These are phyloP conservation scores for Cadophora sp. DNA, from an alignment of 2,329 filamentous ascomycete species.

Conservation along the genomic window DNA sequence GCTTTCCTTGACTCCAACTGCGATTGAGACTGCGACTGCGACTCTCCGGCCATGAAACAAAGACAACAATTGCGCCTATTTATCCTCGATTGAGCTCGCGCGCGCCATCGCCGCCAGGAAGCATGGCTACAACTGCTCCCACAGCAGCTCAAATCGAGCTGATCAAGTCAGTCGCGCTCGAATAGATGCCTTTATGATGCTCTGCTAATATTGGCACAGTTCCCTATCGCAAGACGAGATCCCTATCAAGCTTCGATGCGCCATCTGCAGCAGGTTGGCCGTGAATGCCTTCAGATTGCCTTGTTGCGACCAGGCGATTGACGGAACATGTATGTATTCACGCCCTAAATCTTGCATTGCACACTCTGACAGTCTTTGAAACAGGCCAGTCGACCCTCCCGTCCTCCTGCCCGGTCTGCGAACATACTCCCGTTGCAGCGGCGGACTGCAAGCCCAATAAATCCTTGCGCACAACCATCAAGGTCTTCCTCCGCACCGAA, in stretches of 20 bases:
- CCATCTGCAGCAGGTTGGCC: slow-evolving; percentile 88
- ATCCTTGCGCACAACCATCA: slow-evolving; percentile 87
- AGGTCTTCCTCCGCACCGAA: slow-evolving; percentile 87
- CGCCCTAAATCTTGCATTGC: not conserved
- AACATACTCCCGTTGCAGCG: slow-evolving; percentile 85
- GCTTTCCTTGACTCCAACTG: not conserved
- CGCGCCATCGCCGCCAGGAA: slow-evolving; percentile 31
- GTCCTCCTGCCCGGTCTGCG: slow-evolving; percentile 88
- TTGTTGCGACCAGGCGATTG: slow-evolving; percentile 95
- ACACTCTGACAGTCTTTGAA: slow-evolving; percentile 33
- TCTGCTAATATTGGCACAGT: slow-evolving; percentile 35
- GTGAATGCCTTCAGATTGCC: slow-evolving; percentile 90
- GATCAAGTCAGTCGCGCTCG: slow-evolving; percentile 41
- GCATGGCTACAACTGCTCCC: slow-evolving; percentile 41
- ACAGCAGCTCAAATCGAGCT: slow-evolving; percentile 45
- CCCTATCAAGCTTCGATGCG: slow-evolving; percentile 95
- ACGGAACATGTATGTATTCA: slow-evolving; percentile 74
- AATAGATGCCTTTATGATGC: not conserved
- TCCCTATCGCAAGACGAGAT: slow-evolving; percentile 69
- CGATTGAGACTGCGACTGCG: slow-evolving; percentile 7
- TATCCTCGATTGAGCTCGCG: slow-evolving; percentile 15
- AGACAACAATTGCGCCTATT: slow-evolving; percentile 2
- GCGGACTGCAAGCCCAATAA: slow-evolving; percentile 91
- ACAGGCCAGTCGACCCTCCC: slow-evolving; percentile 78
- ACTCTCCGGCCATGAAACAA: slow-evolving; percentile 21